Evolutionary conservation across 169 alveolate genomes (phyloP), one percentile per base, ranked within the genome.

Genomic region (Plasmodium vivax): DNA sequence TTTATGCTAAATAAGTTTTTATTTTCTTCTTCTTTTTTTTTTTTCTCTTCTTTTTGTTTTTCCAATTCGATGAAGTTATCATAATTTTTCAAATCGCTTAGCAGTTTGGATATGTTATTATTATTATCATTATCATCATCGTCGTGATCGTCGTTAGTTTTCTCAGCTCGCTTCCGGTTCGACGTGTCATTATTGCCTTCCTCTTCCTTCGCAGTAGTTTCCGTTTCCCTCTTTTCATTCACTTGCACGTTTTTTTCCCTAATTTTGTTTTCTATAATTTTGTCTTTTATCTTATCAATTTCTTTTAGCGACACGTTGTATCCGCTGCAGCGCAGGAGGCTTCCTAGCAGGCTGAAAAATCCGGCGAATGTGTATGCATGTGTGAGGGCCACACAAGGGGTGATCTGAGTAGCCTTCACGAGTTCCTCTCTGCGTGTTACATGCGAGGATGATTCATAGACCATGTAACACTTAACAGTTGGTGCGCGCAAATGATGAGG

Each of bases 1-100:
- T 90, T 90, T 71, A 90, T 43, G 68, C 92, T 90, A 90, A 90
- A 90, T 90, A 90, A 68, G 36, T 82, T 90, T 90, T 90, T 90
- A 45, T 90, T 71, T 90, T 90, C 92, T 81, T 90, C 94, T 51
- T 90, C 91, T 81, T 90, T 71, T 68, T 82, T 90, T 68, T 82
- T 90, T 43, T 54, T 27, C 81, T 81, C 92, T 90, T 81, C 91
- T 80, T 54, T 90, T 90, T 90, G 56, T 58, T 90, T 90, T 80
- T 90, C 94, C 54, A 90, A 5, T 81, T 90, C 94, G 75, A 90
- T 90, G 16, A 81, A 90, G 47, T 90, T 90, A 51, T 90, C 94
- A 68, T 90, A 90, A 38, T 90, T 90, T 58, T 90, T 90, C 68
- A 90, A 81, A 81, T 90, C 73, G 27, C 79, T 90, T 68, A 90